phyloP scores from a whole-genome alignment of 1,139 yeast genomes.

The Citeromyces siamensis region DNA sequence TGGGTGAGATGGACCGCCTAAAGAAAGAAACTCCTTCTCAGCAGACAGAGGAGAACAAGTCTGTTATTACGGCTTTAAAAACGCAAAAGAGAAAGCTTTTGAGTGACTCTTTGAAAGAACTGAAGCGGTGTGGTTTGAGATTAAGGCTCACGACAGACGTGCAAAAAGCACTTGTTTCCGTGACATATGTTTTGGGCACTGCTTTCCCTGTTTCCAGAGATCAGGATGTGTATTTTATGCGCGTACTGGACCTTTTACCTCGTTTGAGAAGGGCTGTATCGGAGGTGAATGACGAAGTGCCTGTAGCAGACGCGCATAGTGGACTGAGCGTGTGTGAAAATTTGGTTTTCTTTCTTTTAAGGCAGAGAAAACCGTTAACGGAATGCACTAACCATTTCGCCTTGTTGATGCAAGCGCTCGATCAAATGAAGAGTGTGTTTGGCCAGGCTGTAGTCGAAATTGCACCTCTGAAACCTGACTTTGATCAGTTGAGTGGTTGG shows the following conservation, averaged over 20 bases:
- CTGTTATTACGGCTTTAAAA: conserved; percentile 57
- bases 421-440: background rate
- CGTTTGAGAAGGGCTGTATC: conserved; percentile 57
- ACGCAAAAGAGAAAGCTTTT: conserved; percentile 69
- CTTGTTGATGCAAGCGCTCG: background rate
- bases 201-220: conserved; percentile 31
- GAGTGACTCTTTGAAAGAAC: conserved; percentile 64
- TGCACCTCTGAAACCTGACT: background rate
- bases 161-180: conserved; percentile 45
- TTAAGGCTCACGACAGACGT: conserved; percentile 54
- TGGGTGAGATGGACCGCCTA: conserved; percentile 48
- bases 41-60: conserved; percentile 65
- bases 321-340: conserved; percentile 78
- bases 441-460: conserved; percentile 9
- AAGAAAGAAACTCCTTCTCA: conserved; percentile 67
- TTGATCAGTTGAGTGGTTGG: background rate
- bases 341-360: conserved; percentile 39
- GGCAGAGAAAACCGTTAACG: conserved; percentile 28
- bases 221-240: conserved; percentile 50
- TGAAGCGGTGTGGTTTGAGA: conserved; percentile 66
- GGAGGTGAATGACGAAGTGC: conserved; percentile 59
- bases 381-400: background rate
- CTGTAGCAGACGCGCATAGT: conserved; percentile 59
- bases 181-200: conserved; percentile 48
- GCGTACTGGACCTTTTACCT: conserved; percentile 70